Evolutionary conservation across 805 yeast genomes (phyloP), one percentile per base, ranked within the genome.

Genomic region (Cyberlindnera misumaiensis): DNA sequence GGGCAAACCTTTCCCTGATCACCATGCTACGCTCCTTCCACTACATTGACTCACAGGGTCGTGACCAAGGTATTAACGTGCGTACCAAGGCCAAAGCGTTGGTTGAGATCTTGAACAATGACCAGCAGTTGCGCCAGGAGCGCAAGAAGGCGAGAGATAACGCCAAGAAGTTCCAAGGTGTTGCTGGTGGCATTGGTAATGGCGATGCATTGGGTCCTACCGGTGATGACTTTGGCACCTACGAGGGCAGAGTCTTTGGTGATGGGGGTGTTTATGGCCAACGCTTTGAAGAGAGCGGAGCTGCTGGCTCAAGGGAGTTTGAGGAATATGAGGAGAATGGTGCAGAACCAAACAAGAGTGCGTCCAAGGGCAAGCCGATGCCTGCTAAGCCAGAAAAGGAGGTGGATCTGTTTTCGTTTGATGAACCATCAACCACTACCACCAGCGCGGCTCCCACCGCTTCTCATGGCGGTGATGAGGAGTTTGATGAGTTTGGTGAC

Each of bases 1-100:
- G 97, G 42, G 76, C 90, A 13, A 90, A 88, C 59, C 58, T 84
- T 42, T 77, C 83, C 17, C 71, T 88, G 40, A 79, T 93, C 42
- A 81, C 83, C 39, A 83, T 90, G 95, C 73, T 93, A 52, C 85
- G 86, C 55, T 77, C 87, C 11, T 93, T 93, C 77, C 97, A 89
- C 61, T 93, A 87, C 65, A 82, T 86, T 34, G 97, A 93, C 61
- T 76, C 88, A 14, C 84, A 86, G 59, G 97, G 97, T 25, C 77
- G 88, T 48, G 98, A 93, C 62, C 97, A 89, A 64, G 98, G 98
- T 38, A 78, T 88, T 49, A 89, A 90, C 57, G 96, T 93, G 41
- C 77, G 98, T 55, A 89, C 86, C 63, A 77, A 96, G 50, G 82
- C 96, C 24, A 84, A 87, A 60, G 80, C 78, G 46, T 68, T 93